A percentile compares a stretch with the other conserved stretches of the same genome.
Conservation (phyloP, 2,329 filamentous ascomycete species). For the Colletotrichum falcatum region DNA sequence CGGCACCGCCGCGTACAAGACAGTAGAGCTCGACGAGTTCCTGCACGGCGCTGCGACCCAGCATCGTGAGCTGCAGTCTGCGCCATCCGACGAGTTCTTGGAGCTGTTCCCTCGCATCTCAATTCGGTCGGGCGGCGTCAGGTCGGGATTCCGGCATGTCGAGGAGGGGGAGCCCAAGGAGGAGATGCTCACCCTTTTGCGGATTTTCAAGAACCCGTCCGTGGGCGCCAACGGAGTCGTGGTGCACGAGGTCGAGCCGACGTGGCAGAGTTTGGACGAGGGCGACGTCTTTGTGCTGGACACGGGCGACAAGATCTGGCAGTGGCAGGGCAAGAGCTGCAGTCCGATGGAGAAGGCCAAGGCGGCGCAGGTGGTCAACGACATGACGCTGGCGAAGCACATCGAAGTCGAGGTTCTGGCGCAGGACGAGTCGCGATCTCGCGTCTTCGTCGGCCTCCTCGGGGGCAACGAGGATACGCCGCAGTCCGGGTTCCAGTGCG, state of each 20-base stretch:
- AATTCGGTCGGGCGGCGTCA: constrained; percentile 71
- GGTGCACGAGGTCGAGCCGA: constrained; percentile 73
- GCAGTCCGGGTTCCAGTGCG: constrained; percentile 54
- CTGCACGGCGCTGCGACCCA: constrained; percentile 71
- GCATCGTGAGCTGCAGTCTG: constrained; percentile 72
- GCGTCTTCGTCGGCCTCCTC: constrained; percentile 67
- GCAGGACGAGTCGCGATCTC: constrained; percentile 68
- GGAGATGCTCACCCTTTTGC: constrained; percentile 65
- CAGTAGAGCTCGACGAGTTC: constrained; percentile 77
- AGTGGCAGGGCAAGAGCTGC: constrained; percentile 75
- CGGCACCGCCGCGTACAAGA: constrained; percentile 77
- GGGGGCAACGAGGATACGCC: constrained; percentile 59
- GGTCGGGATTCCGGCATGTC: constrained; percentile 73
- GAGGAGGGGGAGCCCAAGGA: constrained; percentile 57
- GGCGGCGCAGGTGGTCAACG: constrained; percentile 74
- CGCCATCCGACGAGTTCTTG: constrained; percentile 70
- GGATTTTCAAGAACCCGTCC: constrained; percentile 71
- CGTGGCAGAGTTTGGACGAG: constrained; percentile 72
- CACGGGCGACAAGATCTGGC: constrained; percentile 72
- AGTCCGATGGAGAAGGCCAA: constrained; percentile 78
- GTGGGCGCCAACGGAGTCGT: constrained; percentile 62
- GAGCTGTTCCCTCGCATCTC: constrained; percentile 69
- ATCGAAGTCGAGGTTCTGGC: constrained; percentile 74
- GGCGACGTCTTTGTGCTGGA: constrained; percentile 75
- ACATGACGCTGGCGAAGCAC: constrained; percentile 73